phyloP scores from a whole-genome alignment of 2,329 filamentous ascomycete genomes.

The Ramularia endophylla region DNA sequence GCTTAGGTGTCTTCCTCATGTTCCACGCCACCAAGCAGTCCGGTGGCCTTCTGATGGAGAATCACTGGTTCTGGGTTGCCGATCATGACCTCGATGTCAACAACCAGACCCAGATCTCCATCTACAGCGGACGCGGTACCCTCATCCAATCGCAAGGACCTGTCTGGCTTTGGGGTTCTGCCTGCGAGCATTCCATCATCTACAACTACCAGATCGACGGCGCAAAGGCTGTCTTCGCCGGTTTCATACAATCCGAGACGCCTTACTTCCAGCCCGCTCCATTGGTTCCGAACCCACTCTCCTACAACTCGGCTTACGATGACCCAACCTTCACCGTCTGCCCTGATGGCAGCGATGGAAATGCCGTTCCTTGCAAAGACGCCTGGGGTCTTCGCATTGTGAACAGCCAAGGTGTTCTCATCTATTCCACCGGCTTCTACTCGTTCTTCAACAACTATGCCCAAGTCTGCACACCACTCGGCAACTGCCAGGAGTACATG shows the following conservation, averaged over 20 bases:
- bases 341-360: conserved; percentile 15
- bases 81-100: conserved; percentile 47
- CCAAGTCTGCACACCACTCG: conserved; percentile 41
- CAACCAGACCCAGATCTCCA: conserved; percentile 33
- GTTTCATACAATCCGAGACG: conserved; percentile 51
- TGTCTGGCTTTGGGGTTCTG: conserved; percentile 50
- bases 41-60: conserved; percentile 64
- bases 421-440: conserved; percentile 49
- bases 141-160: conserved; percentile 40
- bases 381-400: conserved; percentile 42
- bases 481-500: conserved; percentile 49
- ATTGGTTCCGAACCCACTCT: conserved; percentile 50
- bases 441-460: conserved; percentile 55
- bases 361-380: conserved; percentile 31
- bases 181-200: conserved; percentile 49
- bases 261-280: conserved; percentile 52
- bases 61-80: conserved; percentile 49
- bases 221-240: conserved; percentile 47
- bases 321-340: conserved; percentile 39
- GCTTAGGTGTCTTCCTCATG: conserved; percentile 34
- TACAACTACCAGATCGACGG: conserved; percentile 50
- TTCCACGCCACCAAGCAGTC: conserved; percentile 48
- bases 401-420: conserved; percentile 36
- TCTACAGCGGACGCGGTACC: conserved; percentile 42
- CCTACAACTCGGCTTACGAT: conserved; percentile 36